Base-by-base conservation (phyloP, 345 rosid genomes). In the Kandelia obovata region DNA sequence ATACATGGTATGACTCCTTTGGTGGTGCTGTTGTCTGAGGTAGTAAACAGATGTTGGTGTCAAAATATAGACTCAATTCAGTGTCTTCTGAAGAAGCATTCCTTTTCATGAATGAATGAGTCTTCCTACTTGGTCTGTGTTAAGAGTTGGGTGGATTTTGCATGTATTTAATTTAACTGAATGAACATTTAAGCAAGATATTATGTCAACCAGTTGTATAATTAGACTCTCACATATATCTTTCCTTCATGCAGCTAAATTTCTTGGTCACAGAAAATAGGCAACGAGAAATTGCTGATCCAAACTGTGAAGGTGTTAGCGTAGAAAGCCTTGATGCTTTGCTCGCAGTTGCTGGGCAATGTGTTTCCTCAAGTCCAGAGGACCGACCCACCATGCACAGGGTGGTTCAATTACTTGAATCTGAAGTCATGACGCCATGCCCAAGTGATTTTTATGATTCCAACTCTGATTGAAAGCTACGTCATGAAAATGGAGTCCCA, bases 391-490 rank as follows among this genome's bases (percentile, higher is more conserved):
- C 92, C 73, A 95, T 92, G 98, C 99, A 95, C 81, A 83, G 96
- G 77, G 96, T 95, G 63, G 89, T 92, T 35, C 99, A 95, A 71
- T 74, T 89, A 64, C 94, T 95, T 16, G 98, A 92, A 79, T 90
- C 99, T 28, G 99, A 90, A 74, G 96, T 92, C 66, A 92, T 92
- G 98, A 92, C 97, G 73, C 99, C 99, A 39, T 95, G 96, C 81
- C 99, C 98, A 13, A 95, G 99, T 65, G 98, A 95, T 68, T 90
- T 95, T 27, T 92, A 95, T 39, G 99, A 95, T 80, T 89, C 97
- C 81, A 84, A 65, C 85, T 88, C 98, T 3, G 99, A 95, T 43
- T 90, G 86, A 88, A 53, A 68, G 46, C 66, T 35, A 26, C 13
- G 19, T 5, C 64, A 62, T 27, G 74, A 69, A 64, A 58, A 30